phyloP scores from a whole-genome alignment of 495 filamentous ascomycete species.

The Penicillium canariense region DNA sequence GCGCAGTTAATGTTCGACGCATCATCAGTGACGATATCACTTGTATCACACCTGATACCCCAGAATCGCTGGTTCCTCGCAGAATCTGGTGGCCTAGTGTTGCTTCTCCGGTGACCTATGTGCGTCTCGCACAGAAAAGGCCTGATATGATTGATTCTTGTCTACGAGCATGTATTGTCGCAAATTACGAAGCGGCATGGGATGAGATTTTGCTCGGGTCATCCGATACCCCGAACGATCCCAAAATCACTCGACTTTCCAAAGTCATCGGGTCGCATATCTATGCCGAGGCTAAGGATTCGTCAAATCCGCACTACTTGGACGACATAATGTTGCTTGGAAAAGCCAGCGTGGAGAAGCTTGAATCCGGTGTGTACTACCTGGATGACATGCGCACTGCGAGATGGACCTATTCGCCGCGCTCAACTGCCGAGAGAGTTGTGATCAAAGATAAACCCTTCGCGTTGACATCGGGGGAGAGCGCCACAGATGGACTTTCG shows the following conservation, averaged over 20 bases:
- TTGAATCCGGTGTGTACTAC: slow-evolving; percentile 1
- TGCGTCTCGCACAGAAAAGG: too few relatives aligned
- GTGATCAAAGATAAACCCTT: slow-evolving; percentile 10
- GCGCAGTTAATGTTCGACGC: slow-evolving; percentile 11
- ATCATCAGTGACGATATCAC: too few relatives aligned
- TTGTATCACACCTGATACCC: too few relatives aligned
- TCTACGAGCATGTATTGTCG: slow-evolving; percentile 1
- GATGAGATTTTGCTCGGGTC: slow-evolving; percentile 4
- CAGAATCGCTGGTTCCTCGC: too few relatives aligned
- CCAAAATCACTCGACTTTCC: slow-evolving; percentile 8
- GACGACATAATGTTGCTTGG: too few relatives aligned
- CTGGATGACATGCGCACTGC: slow-evolving; percentile 5
- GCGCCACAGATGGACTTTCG: slow-evolving; percentile 1
- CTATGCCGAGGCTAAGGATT: slow-evolving; percentile 8
- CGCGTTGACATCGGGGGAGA: slow-evolving; percentile 5
- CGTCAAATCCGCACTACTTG: slow-evolving; percentile 4
- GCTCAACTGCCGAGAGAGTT: slow-evolving; percentile 7
- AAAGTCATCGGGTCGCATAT: slow-evolving; percentile 3
- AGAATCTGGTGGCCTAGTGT: too few relatives aligned
- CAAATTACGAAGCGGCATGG: neutral
- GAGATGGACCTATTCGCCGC: slow-evolving; percentile 5
- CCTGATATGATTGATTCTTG: neutral
- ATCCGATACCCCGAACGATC: slow-evolving; percentile 6
- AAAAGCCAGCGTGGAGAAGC: too few relatives aligned
- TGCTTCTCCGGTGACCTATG: too few relatives aligned